Percentiles rank a stretch among this genome's conserved stretches.
phyloP scores from a whole-genome alignment of 2,329 filamentous ascomycete species.

The Aspergillus fumigatus region DNA sequence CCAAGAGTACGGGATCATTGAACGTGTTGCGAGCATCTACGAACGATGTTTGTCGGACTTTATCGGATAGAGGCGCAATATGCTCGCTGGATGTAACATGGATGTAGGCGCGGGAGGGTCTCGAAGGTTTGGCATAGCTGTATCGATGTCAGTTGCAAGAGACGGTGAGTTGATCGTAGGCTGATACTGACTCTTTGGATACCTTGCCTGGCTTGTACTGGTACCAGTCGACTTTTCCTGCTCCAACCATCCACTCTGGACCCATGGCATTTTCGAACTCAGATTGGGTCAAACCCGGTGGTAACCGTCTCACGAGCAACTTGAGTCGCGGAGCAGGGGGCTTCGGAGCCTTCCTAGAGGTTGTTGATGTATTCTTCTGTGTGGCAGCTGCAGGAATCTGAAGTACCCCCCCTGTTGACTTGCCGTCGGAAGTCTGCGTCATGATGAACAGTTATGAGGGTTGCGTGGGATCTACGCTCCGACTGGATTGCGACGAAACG shows the following conservation, averaged over 20 bases:
- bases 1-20: slow-evolving; percentile 67
- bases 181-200: slow-evolving; percentile 68
- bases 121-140: slow-evolving; percentile 79
- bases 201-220: slow-evolving; percentile 70
- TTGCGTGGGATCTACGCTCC: not conserved
- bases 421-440: slow-evolving; percentile 25
- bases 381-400: slow-evolving; percentile 47
- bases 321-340: slow-evolving; percentile 65
- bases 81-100: slow-evolving; percentile 70
- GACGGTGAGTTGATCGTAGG: not conserved
- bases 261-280: slow-evolving; percentile 73
- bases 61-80: slow-evolving; percentile 63
- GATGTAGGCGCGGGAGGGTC: slow-evolving; percentile 74
- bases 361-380: slow-evolving; percentile 39
- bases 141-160: not conserved
- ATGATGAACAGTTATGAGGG: slow-evolving; percentile 12
- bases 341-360: slow-evolving; percentile 44
- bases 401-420: slow-evolving; percentile 50
- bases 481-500: not conserved
- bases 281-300: slow-evolving; percentile 73
- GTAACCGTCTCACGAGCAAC: slow-evolving; percentile 75
- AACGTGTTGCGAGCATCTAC: slow-evolving; percentile 76
- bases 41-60: slow-evolving; percentile 66
- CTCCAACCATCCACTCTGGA: slow-evolving; percentile 74
- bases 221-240: slow-evolving; percentile 80